A percentile compares a stretch with the other conserved stretches of the same genome.
These are phyloP conservation scores for Sphagnum contortum DNA, from an alignment of 225 moss, liverwort and hornwort genomes.

Conservation along the genomic window DNA sequence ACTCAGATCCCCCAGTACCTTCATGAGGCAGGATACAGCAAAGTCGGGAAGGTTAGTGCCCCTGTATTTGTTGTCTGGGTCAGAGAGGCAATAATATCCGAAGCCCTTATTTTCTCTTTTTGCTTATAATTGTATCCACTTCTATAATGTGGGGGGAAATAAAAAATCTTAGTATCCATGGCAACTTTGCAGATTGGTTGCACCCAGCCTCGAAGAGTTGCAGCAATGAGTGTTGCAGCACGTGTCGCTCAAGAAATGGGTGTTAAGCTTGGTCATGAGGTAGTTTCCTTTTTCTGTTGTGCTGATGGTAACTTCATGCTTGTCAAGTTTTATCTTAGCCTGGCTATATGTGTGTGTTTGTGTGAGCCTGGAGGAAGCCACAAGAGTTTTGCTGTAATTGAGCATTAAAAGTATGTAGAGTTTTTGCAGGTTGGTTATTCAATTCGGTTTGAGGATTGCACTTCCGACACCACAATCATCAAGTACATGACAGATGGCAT, in stretches of 20 bases:
- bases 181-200: conserved; percentile 58
- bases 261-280: conserved; percentile 95
- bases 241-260: conserved; percentile 98
- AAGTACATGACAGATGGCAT: conserved; percentile 99
- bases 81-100: no score
- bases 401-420: conserved; percentile 10
- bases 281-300: conserved; percentile 7
- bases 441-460: conserved; percentile 97
- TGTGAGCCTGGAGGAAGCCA: no score
- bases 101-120: no score
- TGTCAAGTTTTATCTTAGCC: no score
- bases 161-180: no score
- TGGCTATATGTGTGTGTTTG: no score
- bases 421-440: conserved; percentile 76
- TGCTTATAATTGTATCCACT: no score
- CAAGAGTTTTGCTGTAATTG: neutral
- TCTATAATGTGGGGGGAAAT: no score
- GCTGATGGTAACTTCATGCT: neutral
- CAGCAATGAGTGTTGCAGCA: conserved; percentile 97
- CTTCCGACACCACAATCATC: conserved; percentile 74
- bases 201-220: conserved; percentile 95
- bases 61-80: no score
- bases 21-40: conserved; percentile 90
- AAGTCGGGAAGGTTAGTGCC: conserved; percentile 51
- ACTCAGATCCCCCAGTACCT: conserved; percentile 99